Base-by-base conservation (phyloP, 208 protist species). In the Leishmania mexicana region DNA sequence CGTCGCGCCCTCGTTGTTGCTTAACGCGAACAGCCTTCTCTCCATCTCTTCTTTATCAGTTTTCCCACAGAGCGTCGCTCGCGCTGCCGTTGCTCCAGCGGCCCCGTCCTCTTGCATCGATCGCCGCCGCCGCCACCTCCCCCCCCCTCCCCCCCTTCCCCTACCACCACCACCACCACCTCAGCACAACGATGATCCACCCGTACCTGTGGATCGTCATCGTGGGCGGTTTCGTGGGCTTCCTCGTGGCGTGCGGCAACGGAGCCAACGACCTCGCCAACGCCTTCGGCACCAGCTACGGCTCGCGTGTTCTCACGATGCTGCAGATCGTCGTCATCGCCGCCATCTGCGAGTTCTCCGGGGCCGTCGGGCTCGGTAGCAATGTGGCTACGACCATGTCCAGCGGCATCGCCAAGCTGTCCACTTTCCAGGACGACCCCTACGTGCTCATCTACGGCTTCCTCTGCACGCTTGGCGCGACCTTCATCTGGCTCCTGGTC, bases 241-340 rank as follows among this genome's bases (percentile, higher is more conserved):
- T 97, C 84, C 81, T 96, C n/a, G 85, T 92, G 58, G 91, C 86
- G 49, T 89, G 84, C 74, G 94, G 89, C 45, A 93, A 95, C 72
- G 95, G 95, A 40, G 91, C 92, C 38, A 98, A 98, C 64, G 95
- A 98, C 79, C 91, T 98, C 49, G 92, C 92, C 80, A 98, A 98
- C 85, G 89, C 94, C 81, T 96, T 98, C 80, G 95, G 89, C 51
- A 97, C 94, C n/a, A 91, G 84, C 70, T 94, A 96, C 79, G 94
- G 93, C 65, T 79, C 89, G 13, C 84, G 87, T 38, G 85, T 93
- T n/a, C 82, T 97, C 49, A 96, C 88, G 38, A 75, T 97, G 62
- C 62, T 80, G 38, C 84, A 93, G 74, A 94, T 96, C 79, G 85
- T 96, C 58, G n/a, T 96, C 45, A 84, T 98, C 64, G 93, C 92